A percentile compares a stretch with the other conserved stretches of the same genome.
These are phyloP conservation scores for Barbarea vulgaris DNA, from an alignment of 345 rosid genomes.

Conservation along the genomic window DNA sequence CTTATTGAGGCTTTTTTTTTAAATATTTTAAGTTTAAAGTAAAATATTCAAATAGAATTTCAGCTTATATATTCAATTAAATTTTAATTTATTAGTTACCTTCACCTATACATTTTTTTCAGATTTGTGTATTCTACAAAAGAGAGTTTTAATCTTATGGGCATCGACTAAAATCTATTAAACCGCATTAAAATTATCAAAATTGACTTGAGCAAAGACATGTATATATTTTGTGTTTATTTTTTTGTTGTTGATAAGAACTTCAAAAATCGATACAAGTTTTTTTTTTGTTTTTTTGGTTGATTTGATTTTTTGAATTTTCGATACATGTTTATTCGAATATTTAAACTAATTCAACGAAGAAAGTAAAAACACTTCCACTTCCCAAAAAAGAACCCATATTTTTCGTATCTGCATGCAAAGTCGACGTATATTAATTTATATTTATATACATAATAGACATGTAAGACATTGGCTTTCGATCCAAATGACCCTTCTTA, in stretches of 20 bases:
- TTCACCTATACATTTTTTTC: neutral
- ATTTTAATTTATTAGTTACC: neutral
- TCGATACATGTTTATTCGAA: neutral
- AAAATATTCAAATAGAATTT: slow-evolving; percentile 5
- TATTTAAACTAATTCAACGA: neutral
- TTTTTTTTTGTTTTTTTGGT: neutral
- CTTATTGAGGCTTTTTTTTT: neutral
- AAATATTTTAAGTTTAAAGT: neutral
- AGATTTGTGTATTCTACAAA: neutral
- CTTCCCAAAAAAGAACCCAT: slow-evolving; percentile 4
- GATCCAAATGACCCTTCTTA: slow-evolving; percentile 29
- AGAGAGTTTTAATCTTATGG: neutral
- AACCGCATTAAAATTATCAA: neutral
- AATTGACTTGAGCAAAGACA: neutral
- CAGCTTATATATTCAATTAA: neutral
- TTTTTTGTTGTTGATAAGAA: no score
- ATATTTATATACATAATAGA: neutral
- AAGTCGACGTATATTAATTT: slow-evolving; percentile 25
- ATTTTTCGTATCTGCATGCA: slow-evolving; percentile 32
- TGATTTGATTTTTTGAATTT: no score
- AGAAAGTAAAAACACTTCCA: neutral
- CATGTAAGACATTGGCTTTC: slow-evolving; percentile 37
- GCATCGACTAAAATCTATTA: neutral
- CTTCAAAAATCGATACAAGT: no score
- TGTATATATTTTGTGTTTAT: neutral